Percentiles rank a stretch among this genome's conserved stretches.
These are phyloP conservation scores for Larix kaempferi DNA, from an alignment of 75 land plant genomes.

Conservation along the genomic window DNA sequence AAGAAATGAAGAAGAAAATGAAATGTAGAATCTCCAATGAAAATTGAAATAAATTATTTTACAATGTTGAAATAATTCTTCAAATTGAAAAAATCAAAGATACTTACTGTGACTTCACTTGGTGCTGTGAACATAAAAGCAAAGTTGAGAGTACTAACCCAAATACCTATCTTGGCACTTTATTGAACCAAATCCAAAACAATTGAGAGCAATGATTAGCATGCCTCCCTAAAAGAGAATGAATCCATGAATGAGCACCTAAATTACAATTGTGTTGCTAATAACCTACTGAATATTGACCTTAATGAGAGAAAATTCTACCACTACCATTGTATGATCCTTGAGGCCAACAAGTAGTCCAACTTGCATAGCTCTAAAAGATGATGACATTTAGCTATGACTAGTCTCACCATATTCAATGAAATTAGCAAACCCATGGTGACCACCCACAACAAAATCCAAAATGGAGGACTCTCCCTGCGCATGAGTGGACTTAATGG, in stretches of 20 bases:
- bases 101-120: too few species aligned
- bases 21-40: too few species aligned
- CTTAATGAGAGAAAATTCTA: constrained; percentile 84
- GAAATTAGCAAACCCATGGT: constrained; percentile 76
- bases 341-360: constrained; percentile 74
- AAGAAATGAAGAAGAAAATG: too few species aligned
- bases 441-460: constrained; percentile 84
- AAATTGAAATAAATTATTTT: too few species aligned
- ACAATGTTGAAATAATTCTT: too few species aligned
- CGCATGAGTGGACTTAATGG: too few species aligned
- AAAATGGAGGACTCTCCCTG: not conserved
- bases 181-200: not conserved
- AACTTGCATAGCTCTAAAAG: constrained; percentile 80
- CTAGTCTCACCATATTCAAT: constrained; percentile 69
- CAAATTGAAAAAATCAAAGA: too few species aligned
- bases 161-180: too few species aligned
- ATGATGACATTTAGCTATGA: constrained; percentile 85
- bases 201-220: constrained; percentile 75
- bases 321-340: constrained; percentile 72
- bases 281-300: constrained; percentile 94
- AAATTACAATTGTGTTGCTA: constrained; percentile 91
- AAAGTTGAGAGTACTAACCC: too few species aligned
- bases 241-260: constrained; percentile 67
- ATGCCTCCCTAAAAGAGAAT: constrained; percentile 86
- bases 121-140: too few species aligned